These are phyloP conservation scores for Yamadazyma triangularis DNA, from an alignment of 1,139 yeast species.

Conservation along the genomic window DNA sequence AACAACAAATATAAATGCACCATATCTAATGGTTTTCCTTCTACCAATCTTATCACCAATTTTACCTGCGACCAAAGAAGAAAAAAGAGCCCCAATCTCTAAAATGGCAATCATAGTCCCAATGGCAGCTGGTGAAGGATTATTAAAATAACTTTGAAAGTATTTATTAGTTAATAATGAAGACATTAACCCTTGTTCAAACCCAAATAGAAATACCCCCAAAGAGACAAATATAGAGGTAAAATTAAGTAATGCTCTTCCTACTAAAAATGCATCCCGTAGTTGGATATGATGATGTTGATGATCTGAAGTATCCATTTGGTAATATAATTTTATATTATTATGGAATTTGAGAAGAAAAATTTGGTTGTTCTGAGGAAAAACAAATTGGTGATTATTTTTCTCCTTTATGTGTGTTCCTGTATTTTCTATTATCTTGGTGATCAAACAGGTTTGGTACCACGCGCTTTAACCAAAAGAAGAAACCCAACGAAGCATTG, in stretches of 20 bases:
- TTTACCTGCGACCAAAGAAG: slow-evolving; percentile 72
- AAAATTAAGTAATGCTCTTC: slow-evolving; percentile 49
- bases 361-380: too few relatives aligned
- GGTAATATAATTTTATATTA: too few relatives aligned
- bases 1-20: slow-evolving; percentile 71
- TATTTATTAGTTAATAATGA: slow-evolving; percentile 62
- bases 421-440: too few relatives aligned
- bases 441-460: too few relatives aligned
- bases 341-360: too few relatives aligned
- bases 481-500: too few relatives aligned
- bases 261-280: slow-evolving; percentile 45
- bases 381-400: too few relatives aligned
- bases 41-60: slow-evolving; percentile 81
- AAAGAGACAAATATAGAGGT: slow-evolving; percentile 57
- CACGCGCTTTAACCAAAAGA: too few relatives aligned
- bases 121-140: slow-evolving; percentile 52
- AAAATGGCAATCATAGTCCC: slow-evolving; percentile 52
- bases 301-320: slow-evolving; percentile 4
- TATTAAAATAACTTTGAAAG: slow-evolving; percentile 67
- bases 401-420: too few relatives aligned
- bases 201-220: slow-evolving; percentile 58
- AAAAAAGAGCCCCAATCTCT: slow-evolving; percentile 74
- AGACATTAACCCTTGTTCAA: slow-evolving; percentile 61
- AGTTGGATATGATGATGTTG: slow-evolving; percentile 28
- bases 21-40: slow-evolving; percentile 73